Conservation (phyloP, 306 rosid genomes). For the Crotalaria pallida region DNA sequence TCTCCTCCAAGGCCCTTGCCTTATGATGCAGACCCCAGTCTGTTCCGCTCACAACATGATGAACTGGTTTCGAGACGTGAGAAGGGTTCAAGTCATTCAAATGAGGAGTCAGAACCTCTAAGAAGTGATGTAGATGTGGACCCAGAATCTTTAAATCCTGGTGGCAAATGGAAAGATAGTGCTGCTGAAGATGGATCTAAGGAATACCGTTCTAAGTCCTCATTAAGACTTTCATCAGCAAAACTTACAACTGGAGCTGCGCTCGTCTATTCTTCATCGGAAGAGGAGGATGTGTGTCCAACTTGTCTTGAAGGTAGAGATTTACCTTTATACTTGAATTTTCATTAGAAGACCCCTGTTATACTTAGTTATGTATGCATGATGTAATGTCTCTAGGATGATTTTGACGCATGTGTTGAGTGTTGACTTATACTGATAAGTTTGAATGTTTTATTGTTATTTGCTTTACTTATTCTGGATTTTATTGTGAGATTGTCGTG, state of each 20-base stretch:
- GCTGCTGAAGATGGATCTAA: conserved; percentile 63
- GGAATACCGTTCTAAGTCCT: conserved; percentile 63
- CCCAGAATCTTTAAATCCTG: conserved; percentile 46
- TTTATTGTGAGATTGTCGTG: neutral
- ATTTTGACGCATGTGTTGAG: neutral
- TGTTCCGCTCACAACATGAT: conserved; percentile 66
- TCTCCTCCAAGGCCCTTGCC: conserved; percentile 99
- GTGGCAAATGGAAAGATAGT: conserved; percentile 65
- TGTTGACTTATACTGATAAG: neutral
- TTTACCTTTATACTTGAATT: neutral
- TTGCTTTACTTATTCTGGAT: neutral
- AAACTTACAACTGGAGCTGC: conserved; percentile 45
- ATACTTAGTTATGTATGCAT: neutral
- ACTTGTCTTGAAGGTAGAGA: conserved; percentile 92
- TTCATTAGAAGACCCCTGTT: neutral
- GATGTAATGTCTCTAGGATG: neutral
- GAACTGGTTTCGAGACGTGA: conserved; percentile 77
- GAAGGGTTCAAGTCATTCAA: conserved; percentile 86
- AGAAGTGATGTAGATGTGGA: conserved; percentile 65
- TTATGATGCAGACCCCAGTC: conserved; percentile 87
- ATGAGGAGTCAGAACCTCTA: conserved; percentile 85
- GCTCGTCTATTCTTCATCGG: conserved; percentile 53
- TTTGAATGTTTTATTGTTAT: neutral
- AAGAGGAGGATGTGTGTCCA: conserved; percentile 96
- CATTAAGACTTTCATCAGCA: conserved; percentile 53